Percentiles rank a stretch among this genome's conserved stretches.
Evolutionary conservation across 805 yeast species (phyloP).

Genomic region (Metschnikowia similis): DNA sequence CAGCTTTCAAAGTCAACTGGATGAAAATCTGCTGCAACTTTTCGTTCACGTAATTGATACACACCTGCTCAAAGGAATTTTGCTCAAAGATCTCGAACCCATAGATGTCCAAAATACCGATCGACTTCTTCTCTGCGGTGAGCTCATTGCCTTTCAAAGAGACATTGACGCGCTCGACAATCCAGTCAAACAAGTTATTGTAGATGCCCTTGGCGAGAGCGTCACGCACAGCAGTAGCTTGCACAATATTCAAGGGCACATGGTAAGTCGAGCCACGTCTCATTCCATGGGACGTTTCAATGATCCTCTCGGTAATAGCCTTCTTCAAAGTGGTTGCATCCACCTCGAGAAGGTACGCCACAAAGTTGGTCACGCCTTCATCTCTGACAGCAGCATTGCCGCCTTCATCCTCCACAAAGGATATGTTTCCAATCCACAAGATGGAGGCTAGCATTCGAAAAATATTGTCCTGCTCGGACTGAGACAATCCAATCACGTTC

Average conservation of each 20-base stretch:
- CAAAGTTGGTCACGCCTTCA: slow-evolving; percentile 87
- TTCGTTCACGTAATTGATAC: slow-evolving; percentile 94
- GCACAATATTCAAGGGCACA: slow-evolving; percentile 85
- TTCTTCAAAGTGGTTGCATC: slow-evolving; percentile 61
- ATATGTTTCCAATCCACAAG: slow-evolving; percentile 91
- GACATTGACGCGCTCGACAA: slow-evolving; percentile 82
- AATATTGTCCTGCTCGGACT: slow-evolving; percentile 83
- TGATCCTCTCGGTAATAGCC: slow-evolving; percentile 71
- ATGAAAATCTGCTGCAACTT: slow-evolving; percentile 95
- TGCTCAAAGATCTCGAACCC: slow-evolving; percentile 96
- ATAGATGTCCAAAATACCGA: slow-evolving; percentile 92
- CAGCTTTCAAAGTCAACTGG: slow-evolving; percentile 91
- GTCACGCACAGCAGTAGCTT: slow-evolving; percentile 92
- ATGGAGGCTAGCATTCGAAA: slow-evolving; percentile 81
- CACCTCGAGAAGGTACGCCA: slow-evolving; percentile 85
- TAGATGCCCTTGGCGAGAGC: slow-evolving; percentile 94
- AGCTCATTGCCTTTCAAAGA: slow-evolving; percentile 53
- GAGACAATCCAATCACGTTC: slow-evolving; percentile 78
- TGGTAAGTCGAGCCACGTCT: slow-evolving; percentile 90
- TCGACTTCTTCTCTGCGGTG: slow-evolving; percentile 49
- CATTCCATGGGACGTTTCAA: slow-evolving; percentile 89
- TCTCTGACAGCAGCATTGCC: slow-evolving; percentile 84
- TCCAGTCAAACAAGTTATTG: slow-evolving; percentile 93
- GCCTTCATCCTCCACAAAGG: slow-evolving; percentile 79
- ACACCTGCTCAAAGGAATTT: slow-evolving; percentile 90